Conservation (phyloP, 352 stramenopile genomes). For the Phytophthora meadii region DNA sequence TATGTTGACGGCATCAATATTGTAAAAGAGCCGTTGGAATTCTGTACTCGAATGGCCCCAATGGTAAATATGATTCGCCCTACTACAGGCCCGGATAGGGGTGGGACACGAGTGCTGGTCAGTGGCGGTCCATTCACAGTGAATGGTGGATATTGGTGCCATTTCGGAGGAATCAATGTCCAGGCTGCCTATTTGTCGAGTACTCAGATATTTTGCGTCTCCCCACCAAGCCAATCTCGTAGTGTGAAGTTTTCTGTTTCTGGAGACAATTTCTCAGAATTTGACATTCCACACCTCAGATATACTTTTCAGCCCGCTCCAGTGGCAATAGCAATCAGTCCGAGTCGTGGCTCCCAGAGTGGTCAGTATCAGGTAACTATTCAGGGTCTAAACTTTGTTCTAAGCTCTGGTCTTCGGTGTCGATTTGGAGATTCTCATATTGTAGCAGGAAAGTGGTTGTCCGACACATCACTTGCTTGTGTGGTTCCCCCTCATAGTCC, state of each 20-base stretch:
- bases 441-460: conserved; percentile 45
- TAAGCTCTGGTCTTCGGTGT: conserved; percentile 40
- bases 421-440: conserved; percentile 48
- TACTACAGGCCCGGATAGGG: conserved; percentile 35
- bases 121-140: conserved; percentile 36
- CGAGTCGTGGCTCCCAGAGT: conserved; percentile 36
- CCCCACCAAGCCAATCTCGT: conserved; percentile 28
- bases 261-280: conserved; percentile 14
- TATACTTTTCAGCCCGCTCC: conserved; percentile 40
- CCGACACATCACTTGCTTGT: conserved; percentile 39
- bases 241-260: conserved; percentile 36
- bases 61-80: conserved; percentile 41
- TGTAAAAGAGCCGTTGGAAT: conserved; percentile 6
- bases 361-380: conserved; percentile 40
- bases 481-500: conserved; percentile 31
- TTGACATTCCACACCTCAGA: neutral
- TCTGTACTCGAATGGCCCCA: conserved; percentile 11
- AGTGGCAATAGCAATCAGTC: conserved; percentile 19
- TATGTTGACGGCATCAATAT: conserved; percentile 21
- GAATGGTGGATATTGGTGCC: conserved; percentile 29
- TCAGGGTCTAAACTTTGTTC: conserved; percentile 44
- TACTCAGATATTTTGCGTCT: conserved; percentile 42
- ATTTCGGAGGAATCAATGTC: conserved; percentile 31
- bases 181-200: conserved; percentile 33
- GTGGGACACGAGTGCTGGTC: conserved; percentile 50